These are phyloP conservation scores for Rubia tinctorum DNA, from an alignment of 305 asterid species.

Conservation along the genomic window DNA sequence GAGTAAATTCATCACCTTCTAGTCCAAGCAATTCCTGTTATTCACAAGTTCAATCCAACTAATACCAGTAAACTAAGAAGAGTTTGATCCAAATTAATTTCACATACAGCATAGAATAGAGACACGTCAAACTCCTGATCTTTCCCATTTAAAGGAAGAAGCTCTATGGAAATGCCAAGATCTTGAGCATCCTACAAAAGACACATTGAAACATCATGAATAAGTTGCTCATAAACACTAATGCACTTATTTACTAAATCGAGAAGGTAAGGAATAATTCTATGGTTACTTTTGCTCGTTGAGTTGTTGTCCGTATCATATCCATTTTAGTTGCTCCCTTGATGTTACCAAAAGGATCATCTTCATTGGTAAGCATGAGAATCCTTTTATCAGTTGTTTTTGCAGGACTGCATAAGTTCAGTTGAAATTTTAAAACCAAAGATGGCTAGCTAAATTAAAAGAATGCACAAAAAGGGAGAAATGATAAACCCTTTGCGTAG, in stretches of 20 bases:
- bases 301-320: conserved; percentile 89
- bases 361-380: conserved; percentile 83
- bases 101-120: conserved; percentile 77
- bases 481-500: conserved; percentile 80
- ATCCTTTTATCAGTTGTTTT: conserved; percentile 81
- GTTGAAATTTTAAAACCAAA: conserved; percentile 19
- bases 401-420: conserved; percentile 53
- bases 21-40: conserved; percentile 79
- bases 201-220: neutral
- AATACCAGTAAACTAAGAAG: neutral
- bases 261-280: conserved; percentile 7
- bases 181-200: conserved; percentile 88
- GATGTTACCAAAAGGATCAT: conserved; percentile 87
- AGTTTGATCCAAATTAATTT: conserved; percentile 10
- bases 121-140: conserved; percentile 74
- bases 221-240: neutral
- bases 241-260: neutral
- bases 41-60: neutral
- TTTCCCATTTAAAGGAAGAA: conserved; percentile 74
- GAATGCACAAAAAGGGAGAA: conserved; percentile 15
- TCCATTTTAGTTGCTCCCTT: conserved; percentile 84
- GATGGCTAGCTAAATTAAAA: neutral
- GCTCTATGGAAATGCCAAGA: conserved; percentile 83
- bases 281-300: conserved; percentile 76
- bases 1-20: conserved; percentile 68